A percentile compares a stretch with the other conserved stretches of the same genome.
Conservation (phyloP, 345 rosid species). For the sweet orange (Citrus sinensis) region DNA sequence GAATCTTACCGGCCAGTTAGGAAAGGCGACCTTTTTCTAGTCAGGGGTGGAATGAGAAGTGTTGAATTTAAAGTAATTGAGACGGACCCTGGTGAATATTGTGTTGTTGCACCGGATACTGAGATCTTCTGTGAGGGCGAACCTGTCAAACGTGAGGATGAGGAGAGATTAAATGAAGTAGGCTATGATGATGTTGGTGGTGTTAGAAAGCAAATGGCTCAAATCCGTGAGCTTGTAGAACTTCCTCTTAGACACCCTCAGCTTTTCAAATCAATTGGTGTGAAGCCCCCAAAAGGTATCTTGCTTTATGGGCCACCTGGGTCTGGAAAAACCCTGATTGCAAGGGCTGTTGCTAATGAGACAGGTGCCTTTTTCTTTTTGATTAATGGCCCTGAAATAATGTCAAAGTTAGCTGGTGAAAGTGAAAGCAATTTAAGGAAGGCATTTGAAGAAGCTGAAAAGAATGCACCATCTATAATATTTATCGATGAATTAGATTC, state of each 20-base stretch:
- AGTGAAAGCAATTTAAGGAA: conserved; percentile 21
- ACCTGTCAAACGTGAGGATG: conserved; percentile 44
- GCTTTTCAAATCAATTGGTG: conserved; percentile 44
- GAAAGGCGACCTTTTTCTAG: conserved; percentile 48
- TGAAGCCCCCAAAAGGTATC: conserved; percentile 46
- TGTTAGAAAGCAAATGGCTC: conserved; percentile 52
- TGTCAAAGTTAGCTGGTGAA: conserved; percentile 23
- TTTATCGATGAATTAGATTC: conserved; percentile 17
- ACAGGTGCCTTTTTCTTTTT: conserved; percentile 16
- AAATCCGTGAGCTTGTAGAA: conserved; percentile 50
- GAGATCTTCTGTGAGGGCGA: conserved; percentile 50
- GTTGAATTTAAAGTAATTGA: conserved; percentile 48
- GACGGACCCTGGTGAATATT: conserved; percentile 42
- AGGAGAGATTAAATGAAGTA: conserved; percentile 39
- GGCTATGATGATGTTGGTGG: conserved; percentile 53
- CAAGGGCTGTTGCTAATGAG: conserved; percentile 41
- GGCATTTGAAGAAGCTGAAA: conserved; percentile 19
- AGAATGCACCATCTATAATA: conserved; percentile 16
- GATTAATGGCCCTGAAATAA: conserved; percentile 21
- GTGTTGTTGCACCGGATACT: conserved; percentile 50
- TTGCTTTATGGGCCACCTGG: conserved; percentile 33
- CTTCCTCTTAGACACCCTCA: conserved; percentile 45
- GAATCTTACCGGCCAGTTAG: conserved; percentile 48
- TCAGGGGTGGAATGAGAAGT: conserved; percentile 49
- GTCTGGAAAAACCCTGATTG: conserved; percentile 37